Evolutionary conservation across 768 basidiomycete species (phyloP).

Genomic region (Pleurotus ostreatus): DNA sequence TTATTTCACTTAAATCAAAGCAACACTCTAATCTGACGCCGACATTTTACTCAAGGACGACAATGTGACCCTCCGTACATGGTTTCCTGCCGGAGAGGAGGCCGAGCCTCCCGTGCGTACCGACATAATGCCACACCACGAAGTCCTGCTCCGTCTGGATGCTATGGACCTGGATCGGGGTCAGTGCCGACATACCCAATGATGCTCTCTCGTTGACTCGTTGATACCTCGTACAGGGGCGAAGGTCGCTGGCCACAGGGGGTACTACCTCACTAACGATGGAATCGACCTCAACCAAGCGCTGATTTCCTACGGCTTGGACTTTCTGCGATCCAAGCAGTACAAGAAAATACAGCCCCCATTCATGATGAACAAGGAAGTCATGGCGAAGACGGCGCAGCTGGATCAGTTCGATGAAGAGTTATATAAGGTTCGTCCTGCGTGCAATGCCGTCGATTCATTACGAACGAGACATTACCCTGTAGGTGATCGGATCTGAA

Average conservation of each 20-base stretch:
- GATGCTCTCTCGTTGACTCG: background rate
- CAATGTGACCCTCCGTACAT: conserved; percentile 75
- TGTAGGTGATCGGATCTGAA: conserved; percentile 77
- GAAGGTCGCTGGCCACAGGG: conserved; percentile 93
- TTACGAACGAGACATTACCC: too few species aligned
- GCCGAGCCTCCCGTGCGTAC: conserved; percentile 67
- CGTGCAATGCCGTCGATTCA: too few species aligned
- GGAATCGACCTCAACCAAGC: conserved; percentile 98
- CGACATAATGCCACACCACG: conserved; percentile 94
- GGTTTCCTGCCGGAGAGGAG: conserved; percentile 78
- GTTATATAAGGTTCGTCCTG: conserved; percentile 75
- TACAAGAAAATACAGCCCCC: conserved; percentile 97
- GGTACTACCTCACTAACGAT: conserved; percentile 93
- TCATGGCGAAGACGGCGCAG: conserved; percentile 98
- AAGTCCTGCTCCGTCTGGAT: conserved; percentile 89
- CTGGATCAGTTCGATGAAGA: conserved; percentile 98
- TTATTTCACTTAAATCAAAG: background rate
- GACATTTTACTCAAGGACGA: conserved; percentile 61
- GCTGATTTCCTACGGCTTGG: conserved; percentile 88
- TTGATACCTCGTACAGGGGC: conserved; percentile 46
- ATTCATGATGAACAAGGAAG: conserved; percentile 97
- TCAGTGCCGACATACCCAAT: conserved; percentile 22
- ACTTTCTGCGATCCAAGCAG: conserved; percentile 77
- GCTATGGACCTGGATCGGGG: conserved; percentile 97
- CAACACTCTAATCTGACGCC: too few species aligned